Evolutionary conservation across 768 basidiomycete genomes (phyloP), one percentile per base, ranked within the genome.

Genomic region (Mycena epipterygia): DNA sequence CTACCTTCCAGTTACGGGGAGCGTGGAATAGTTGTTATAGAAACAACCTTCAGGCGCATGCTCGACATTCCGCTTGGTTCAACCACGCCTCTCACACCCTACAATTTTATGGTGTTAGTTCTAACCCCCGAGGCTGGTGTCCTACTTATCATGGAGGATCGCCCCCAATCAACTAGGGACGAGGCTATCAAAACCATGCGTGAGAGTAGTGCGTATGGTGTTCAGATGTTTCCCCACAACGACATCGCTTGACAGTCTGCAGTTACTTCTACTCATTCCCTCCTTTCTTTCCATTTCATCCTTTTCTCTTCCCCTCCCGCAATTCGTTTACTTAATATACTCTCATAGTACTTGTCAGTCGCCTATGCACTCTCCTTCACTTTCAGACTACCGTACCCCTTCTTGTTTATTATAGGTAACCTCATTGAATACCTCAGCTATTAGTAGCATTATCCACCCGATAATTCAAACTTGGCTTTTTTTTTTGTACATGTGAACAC

Each of bases 1-100:
- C 33, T 1, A 13, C 25, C 59, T 46, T 39, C 35, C 19, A 62
- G 60, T 12, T 62, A 62, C 23, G 60, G 60, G 17, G 60, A 62
- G 33, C 32, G 14, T 3, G 60, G 60, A 0, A 16, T 25, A 4
- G 19, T 6, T 0, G 19, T 49, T 6, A 62, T 62, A 0, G 37
- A 62, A 11, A 16, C 49, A 2, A 37, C 33, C 1, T 51, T 62
- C 11, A 13, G 3, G 7, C 44, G 60, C 4, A 9, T 62, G 2
- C 29, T 37, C 2, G 4, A 33, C 5, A 51, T 62, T 8, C 5
- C 23, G 3, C 5, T n/a, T 8, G 60, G 29, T 7, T 32, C 46
- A 7, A 29, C 48, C 23, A 2, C 5, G 0, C 60, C 60, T 9
- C 60, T 62, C 48, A 62, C 32, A 1, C n/a, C 13, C 13, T 5